phyloP scores from a whole-genome alignment of 2,329 filamentous ascomycete genomes.

The Venturia carpophila region DNA sequence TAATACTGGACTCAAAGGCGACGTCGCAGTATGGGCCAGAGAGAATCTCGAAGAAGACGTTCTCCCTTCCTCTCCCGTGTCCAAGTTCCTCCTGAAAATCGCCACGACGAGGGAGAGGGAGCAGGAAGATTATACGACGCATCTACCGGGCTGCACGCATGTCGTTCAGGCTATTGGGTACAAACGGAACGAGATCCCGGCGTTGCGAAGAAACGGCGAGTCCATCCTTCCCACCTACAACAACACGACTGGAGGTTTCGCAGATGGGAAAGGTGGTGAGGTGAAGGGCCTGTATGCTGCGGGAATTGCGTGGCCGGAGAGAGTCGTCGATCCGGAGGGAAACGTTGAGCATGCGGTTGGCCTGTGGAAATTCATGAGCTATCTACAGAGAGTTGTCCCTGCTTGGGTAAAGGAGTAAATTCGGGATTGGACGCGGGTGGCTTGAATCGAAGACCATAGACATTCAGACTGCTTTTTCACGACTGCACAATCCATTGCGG shows the following conservation, averaged over 20 bases:
- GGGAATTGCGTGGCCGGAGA: slow-evolving; percentile 57
- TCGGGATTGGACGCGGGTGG: neutral
- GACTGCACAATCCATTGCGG: too few relatives aligned
- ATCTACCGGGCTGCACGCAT: slow-evolving; percentile 45
- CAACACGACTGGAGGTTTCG: slow-evolving; percentile 1
- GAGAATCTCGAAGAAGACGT: slow-evolving; percentile 49
- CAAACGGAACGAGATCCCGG: neutral
- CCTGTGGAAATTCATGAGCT: slow-evolving; percentile 60
- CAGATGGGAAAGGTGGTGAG: neutral
- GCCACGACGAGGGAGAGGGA: slow-evolving; percentile 31
- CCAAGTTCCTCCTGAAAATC: slow-evolving; percentile 41
- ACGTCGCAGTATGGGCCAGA: slow-evolving; percentile 52
- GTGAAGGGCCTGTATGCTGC: slow-evolving; percentile 51
- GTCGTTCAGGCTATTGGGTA: slow-evolving; percentile 55
- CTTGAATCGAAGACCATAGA: too few relatives aligned
- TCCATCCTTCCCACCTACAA: neutral
- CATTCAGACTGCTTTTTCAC: too few relatives aligned
- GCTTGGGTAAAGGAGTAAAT: slow-evolving; percentile 34
- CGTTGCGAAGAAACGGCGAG: neutral
- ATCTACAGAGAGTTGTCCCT: slow-evolving; percentile 47
- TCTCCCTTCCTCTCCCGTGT: slow-evolving; percentile 39
- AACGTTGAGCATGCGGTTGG: slow-evolving; percentile 57
- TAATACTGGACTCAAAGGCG: slow-evolving; percentile 58
- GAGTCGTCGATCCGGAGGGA: slow-evolving; percentile 51
- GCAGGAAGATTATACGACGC: slow-evolving; percentile 36